These are phyloP conservation scores for Suillus subaureus DNA, from an alignment of 768 basidiomycete species.

Conservation along the genomic window DNA sequence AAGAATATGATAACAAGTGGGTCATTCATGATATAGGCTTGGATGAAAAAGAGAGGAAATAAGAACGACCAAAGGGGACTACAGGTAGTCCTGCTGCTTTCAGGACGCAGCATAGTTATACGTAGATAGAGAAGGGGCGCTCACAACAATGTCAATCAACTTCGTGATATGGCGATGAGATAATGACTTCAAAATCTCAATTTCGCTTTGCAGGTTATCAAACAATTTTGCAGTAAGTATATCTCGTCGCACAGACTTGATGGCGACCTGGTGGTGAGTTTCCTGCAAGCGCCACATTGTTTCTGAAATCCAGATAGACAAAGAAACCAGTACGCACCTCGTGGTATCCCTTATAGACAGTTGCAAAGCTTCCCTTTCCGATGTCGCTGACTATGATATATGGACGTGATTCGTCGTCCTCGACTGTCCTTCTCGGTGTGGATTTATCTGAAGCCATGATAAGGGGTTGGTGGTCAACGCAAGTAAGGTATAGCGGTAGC, in stretches of 20 bases:
- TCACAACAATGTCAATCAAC: constrained; percentile 89
- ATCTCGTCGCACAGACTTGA: constrained; percentile 91
- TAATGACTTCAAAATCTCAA: constrained; percentile 92
- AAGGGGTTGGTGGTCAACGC: not conserved
- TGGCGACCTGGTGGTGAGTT: constrained; percentile 78
- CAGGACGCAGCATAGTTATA: not conserved
- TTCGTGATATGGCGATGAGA: constrained; percentile 93
- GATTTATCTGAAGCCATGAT: constrained; percentile 32
- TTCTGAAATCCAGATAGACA: not conserved
- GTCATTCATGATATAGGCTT: not conserved
- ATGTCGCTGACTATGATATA: constrained; percentile 78
- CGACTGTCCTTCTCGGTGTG: constrained; percentile 33
- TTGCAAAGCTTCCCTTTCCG: constrained; percentile 94
- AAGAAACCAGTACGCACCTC: constrained; percentile 53
- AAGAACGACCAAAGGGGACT: not conserved
- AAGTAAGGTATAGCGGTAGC: constrained; percentile 4
- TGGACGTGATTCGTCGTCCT: constrained; percentile 74
- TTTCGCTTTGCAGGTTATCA: constrained; percentile 98
- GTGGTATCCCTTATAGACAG: constrained; percentile 93
- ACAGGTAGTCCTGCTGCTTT: not conserved
- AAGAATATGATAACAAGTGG: not conserved
- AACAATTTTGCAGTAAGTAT: constrained; percentile 90
- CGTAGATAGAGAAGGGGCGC: constrained; percentile 23
- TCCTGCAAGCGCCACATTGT: constrained; percentile 49
- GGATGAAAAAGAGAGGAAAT: not conserved